phyloP scores from a whole-genome alignment of 2,329 filamentous ascomycete species.

The Emergomyces pasteurianus region DNA sequence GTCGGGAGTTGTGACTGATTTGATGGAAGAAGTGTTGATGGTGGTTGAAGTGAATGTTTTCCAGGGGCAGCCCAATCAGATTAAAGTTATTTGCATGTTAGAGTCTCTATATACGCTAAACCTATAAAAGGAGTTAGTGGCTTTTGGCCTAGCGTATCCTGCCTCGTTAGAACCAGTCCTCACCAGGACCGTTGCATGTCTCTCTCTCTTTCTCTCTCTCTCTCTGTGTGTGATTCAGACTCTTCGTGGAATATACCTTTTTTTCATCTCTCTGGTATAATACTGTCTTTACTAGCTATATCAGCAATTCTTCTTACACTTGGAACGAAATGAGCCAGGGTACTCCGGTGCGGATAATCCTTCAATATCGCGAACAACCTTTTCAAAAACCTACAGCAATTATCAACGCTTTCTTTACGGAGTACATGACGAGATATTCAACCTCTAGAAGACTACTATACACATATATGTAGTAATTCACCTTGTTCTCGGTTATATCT shows the following conservation, averaged over 20 bases:
- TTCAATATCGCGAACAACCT: conserved; percentile 9
- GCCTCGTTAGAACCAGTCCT: too few relatives aligned
- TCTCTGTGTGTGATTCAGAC: conserved; percentile 6
- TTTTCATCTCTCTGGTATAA: conserved; percentile 8
- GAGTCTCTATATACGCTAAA: too few relatives aligned
- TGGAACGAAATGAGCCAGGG: conserved; percentile 7
- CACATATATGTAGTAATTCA: conserved; percentile 16
- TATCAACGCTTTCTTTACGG: conserved; percentile 10
- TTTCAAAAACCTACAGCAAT: conserved; percentile 9
- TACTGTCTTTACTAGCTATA: conserved; percentile 9
- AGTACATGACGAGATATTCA: conserved; percentile 9
- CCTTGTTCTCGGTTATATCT: conserved; percentile 19
- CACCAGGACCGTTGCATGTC: too few relatives aligned
- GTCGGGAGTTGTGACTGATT: too few relatives aligned
- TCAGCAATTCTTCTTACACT: conserved; percentile 7
- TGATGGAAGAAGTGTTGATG: neutral
- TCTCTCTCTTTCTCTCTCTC: neutral
- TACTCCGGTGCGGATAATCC: conserved; percentile 10
- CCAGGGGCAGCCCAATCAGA: neutral
- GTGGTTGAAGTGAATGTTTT: neutral
- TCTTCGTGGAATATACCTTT: conserved; percentile 7
- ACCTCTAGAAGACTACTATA: conserved; percentile 15
- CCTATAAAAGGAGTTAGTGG: too few relatives aligned
- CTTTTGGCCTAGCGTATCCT: too few relatives aligned
- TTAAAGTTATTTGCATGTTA: too few relatives aligned